These are phyloP conservation scores for Pilobolus umbonatus DNA, from an alignment of 192 early-diverging fungal species.

Conservation along the genomic window DNA sequence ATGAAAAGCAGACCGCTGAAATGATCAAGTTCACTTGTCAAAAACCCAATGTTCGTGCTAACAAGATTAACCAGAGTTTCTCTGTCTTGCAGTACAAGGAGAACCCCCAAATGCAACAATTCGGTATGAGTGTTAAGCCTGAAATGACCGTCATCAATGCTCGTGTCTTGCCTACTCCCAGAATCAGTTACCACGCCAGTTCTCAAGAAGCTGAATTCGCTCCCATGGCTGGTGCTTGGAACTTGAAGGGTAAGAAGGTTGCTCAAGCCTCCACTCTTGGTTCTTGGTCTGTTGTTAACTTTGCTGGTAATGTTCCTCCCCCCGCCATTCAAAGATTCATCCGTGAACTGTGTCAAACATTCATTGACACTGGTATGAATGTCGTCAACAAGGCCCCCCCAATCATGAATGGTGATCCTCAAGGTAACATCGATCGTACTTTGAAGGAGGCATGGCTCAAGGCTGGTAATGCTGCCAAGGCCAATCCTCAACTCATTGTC, in stretches of 20 bases:
- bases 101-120: conserved; percentile 69
- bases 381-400: conserved; percentile 42
- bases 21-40: conserved; percentile 94
- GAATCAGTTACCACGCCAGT: conserved; percentile 55
- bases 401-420: conserved; percentile 44
- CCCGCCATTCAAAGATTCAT: conserved; percentile 66
- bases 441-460: conserved; percentile 67
- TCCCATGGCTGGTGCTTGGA: conserved; percentile 76
- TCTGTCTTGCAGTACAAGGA: conserved; percentile 59
- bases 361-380: conserved; percentile 60
- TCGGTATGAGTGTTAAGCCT: conserved; percentile 63
- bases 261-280: conserved; percentile 64
- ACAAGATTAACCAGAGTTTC: conserved; percentile 75
- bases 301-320: conserved; percentile 49
- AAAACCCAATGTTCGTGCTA: conserved; percentile 74
- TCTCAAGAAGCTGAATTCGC: conserved; percentile 45
- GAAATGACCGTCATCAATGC: conserved; percentile 68
- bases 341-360: conserved; percentile 55
- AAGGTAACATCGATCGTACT: conserved; percentile 63
- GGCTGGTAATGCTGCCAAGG: conserved; percentile 57
- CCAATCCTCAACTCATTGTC: conserved; percentile 73
- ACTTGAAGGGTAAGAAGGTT: conserved; percentile 77
- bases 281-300: conserved; percentile 78
- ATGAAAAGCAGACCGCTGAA: conserved; percentile 84
- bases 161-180: conserved; percentile 75